These are phyloP conservation scores for Tilletia walkeri DNA, from an alignment of 1,284 basidiomycete genomes.

Conservation along the genomic window DNA sequence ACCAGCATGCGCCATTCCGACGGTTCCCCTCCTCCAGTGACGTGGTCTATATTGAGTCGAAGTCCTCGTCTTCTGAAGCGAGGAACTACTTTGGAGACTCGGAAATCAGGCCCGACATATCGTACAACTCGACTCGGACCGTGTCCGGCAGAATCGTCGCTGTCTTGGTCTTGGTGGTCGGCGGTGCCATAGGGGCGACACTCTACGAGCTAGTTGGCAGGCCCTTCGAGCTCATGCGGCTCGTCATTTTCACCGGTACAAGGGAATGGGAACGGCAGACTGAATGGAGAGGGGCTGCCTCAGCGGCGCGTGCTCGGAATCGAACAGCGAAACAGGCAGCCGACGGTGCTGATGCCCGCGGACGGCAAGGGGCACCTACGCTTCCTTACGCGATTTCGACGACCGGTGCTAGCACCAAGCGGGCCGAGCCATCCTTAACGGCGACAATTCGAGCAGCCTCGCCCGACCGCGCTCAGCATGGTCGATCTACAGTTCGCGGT, in stretches of 20 bases:
- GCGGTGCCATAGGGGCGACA: slow-evolving; percentile 49
- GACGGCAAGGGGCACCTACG: too few relatives aligned
- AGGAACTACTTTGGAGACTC: not conserved
- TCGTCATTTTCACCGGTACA: slow-evolving; percentile 53
- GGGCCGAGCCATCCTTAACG: too few relatives aligned
- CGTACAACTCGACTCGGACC: slow-evolving; percentile 47
- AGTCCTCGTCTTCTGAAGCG: not conserved
- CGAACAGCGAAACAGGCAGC: slow-evolving; percentile 18
- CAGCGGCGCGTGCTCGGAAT: slow-evolving; percentile 11
- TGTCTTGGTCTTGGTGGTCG: slow-evolving; percentile 42
- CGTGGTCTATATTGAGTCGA: not conserved
- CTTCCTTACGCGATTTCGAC: too few relatives aligned
- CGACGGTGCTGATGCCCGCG: slow-evolving; percentile 16
- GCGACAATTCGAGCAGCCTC: not conserved
- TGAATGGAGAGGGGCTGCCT: slow-evolving; percentile 10
- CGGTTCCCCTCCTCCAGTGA: not conserved
- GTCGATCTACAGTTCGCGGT: slow-evolving; percentile 13
- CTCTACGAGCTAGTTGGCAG: slow-evolving; percentile 52
- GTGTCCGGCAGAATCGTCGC: slow-evolving; percentile 42
- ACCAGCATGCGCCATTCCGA: too few relatives aligned
- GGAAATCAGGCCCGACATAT: slow-evolving; percentile 8
- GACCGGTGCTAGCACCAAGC: too few relatives aligned
- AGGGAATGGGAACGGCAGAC: slow-evolving; percentile 44
- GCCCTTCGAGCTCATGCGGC: slow-evolving; percentile 55
- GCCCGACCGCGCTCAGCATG: not conserved